These are phyloP conservation scores for Anthoceros angustus DNA, from an alignment of 225 moss, liverwort and hornwort species.

Conservation along the genomic window DNA sequence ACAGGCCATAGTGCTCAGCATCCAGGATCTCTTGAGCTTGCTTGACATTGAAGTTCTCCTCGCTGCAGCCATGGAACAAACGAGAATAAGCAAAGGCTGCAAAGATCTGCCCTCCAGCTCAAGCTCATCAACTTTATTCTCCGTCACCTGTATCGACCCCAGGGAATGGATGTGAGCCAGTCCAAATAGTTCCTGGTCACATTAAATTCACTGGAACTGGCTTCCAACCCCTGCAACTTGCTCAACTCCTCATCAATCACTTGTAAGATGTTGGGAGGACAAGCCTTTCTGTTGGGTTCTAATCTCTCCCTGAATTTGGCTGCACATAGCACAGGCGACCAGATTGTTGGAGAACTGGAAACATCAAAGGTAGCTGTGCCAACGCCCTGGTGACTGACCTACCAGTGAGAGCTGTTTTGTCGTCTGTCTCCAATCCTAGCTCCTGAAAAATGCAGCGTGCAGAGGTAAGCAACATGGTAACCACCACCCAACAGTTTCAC, in stretches of 20 bases:
- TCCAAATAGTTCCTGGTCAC: conserved; percentile 95
- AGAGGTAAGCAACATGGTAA: not conserved
- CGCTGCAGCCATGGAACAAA: conserved; percentile 25
- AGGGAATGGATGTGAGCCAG: conserved; percentile 68
- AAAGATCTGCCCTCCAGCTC: not conserved
- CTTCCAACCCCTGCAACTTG: conserved; percentile 92
- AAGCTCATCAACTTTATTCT: not conserved
- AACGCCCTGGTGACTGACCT: not conserved
- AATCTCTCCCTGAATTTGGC: conserved; percentile 83
- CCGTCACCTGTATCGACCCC: conserved; percentile 43
- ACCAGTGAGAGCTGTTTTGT: conserved; percentile 90
- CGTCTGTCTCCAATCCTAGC: conserved; percentile 91
- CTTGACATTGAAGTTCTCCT: conserved; percentile 81
- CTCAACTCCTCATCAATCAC: conserved; percentile 94
- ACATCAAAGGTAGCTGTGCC: not conserved
- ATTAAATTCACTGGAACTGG: conserved; percentile 97
- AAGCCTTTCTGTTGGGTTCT: conserved; percentile 67
- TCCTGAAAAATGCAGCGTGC: conserved; percentile 28
- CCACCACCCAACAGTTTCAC: not conserved
- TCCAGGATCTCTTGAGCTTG: conserved; percentile 76
- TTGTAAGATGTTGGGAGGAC: conserved; percentile 60
- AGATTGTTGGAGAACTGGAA: not conserved
- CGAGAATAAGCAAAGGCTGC: not conserved
- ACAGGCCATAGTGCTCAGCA: conserved; percentile 74
- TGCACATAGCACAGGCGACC: conserved; percentile 15